Percentiles rank a stretch among this genome's conserved stretches.
Evolutionary conservation across 176 grass and related monocot species (phyloP).

Genomic region (Ensete ventricosum): DNA sequence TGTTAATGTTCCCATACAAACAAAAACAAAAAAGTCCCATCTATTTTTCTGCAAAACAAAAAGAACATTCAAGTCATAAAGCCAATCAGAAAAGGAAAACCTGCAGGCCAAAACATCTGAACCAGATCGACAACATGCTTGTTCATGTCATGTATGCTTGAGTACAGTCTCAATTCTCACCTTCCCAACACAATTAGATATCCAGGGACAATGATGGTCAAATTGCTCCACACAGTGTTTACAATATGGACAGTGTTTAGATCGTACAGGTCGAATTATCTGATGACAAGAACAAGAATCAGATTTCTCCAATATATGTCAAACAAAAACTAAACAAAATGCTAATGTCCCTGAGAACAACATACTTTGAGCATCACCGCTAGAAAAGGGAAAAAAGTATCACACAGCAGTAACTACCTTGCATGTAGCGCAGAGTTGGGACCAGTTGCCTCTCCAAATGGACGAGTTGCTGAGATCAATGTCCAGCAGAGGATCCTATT

Average conservation of each 20-base stretch:
- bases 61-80: not conserved
- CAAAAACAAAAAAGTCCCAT: constrained; percentile 85
- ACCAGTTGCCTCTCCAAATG: constrained; percentile 84
- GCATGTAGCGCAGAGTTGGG: constrained; percentile 89
- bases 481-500: constrained; percentile 75
- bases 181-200: constrained; percentile 99
- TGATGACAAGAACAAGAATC: constrained; percentile 31
- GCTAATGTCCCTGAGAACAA: not conserved
- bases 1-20: constrained; percentile 72
- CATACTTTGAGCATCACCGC: not conserved
- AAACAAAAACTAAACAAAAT: not conserved
- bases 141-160: no score
- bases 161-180: constrained; percentile 25
- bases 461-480: constrained; percentile 66
- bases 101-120: not conserved
- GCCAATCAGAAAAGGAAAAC: not conserved
- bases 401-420: constrained; percentile 46
- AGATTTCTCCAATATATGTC: not conserved
- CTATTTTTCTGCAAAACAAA: constrained; percentile 68
- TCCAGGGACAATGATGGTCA: constrained; percentile 94
- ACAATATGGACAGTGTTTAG: constrained; percentile 91
- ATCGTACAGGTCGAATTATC: constrained; percentile 94
- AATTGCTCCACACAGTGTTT: constrained; percentile 91
- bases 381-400: not conserved
- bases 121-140: not conserved